These are phyloP conservation scores for Juncus effusus DNA, from an alignment of 176 grass and related monocot species.

Conservation along the genomic window DNA sequence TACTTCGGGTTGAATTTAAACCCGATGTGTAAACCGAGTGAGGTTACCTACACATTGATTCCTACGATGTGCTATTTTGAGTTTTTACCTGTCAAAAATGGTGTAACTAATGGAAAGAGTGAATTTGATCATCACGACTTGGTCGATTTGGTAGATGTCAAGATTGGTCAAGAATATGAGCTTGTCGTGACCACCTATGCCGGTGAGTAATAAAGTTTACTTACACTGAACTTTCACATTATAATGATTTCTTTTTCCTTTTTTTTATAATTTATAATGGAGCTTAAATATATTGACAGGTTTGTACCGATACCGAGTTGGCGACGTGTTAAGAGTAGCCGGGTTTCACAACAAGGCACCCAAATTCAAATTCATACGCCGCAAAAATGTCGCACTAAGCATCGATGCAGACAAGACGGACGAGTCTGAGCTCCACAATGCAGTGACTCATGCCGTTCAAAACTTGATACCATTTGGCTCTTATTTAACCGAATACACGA, in stretches of 20 bases:
- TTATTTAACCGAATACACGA: conserved; percentile 84
- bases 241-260: background rate
- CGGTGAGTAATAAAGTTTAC: conserved; percentile 26
- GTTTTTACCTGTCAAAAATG: conserved; percentile 54
- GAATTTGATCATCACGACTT: conserved; percentile 64
- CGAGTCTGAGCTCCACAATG: conserved; percentile 90
- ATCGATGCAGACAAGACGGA: conserved; percentile 96
- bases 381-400: conserved; percentile 91
- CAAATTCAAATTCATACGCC: conserved; percentile 72
- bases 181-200: conserved; percentile 93
- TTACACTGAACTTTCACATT: background rate
- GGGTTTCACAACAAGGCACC: conserved; percentile 97
- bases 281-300: conserved; percentile 34
- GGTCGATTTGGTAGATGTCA: conserved; percentile 69
- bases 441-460: conserved; percentile 56
- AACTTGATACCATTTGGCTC: conserved; percentile 74
- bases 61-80: conserved; percentile 97
- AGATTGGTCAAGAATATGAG: conserved; percentile 83
- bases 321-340: conserved; percentile 75
- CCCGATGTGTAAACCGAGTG: conserved; percentile 80
- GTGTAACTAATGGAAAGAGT: conserved; percentile 21
- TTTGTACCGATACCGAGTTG: conserved; percentile 90
- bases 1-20: conserved; percentile 93
- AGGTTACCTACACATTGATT: conserved; percentile 91
- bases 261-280: background rate